phyloP scores from a whole-genome alignment of 306 rosid genomes.

The Quercus engelmannii region DNA sequence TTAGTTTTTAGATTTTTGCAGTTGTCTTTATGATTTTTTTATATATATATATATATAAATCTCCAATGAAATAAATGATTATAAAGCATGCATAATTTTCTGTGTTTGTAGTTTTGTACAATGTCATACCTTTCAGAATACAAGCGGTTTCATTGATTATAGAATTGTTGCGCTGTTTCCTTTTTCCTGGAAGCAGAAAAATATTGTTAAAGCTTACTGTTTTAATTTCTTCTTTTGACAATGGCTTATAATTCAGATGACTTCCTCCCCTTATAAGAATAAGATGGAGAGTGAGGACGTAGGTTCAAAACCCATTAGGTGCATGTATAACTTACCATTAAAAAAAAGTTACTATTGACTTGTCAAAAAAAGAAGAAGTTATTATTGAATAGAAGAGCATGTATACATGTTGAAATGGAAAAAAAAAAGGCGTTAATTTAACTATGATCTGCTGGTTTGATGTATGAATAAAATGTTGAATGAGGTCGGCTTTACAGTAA shows the following conservation, averaged over 20 bases:
- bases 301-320: no score
- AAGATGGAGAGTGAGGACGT: no score
- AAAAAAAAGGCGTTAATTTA: no score
- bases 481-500: neutral
- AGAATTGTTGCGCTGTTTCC: no score
- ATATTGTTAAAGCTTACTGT: no score
- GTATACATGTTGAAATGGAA: neutral
- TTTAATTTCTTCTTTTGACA: no score
- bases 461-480: neutral
- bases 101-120: neutral
- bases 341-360: no score
- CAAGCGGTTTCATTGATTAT: no score
- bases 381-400: neutral
- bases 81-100: neutral
- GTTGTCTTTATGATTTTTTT: neutral
- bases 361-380: neutral
- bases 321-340: no score
- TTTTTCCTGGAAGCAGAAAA: no score
- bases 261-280: no score
- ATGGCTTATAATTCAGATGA: no score
- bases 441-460: neutral
- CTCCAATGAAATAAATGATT: neutral
- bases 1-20: neutral
- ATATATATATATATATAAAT: neutral
- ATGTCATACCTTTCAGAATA: neutral